Conservation (phyloP, 148 eudicot species). For the Rhododendron kiyosumense region DNA sequence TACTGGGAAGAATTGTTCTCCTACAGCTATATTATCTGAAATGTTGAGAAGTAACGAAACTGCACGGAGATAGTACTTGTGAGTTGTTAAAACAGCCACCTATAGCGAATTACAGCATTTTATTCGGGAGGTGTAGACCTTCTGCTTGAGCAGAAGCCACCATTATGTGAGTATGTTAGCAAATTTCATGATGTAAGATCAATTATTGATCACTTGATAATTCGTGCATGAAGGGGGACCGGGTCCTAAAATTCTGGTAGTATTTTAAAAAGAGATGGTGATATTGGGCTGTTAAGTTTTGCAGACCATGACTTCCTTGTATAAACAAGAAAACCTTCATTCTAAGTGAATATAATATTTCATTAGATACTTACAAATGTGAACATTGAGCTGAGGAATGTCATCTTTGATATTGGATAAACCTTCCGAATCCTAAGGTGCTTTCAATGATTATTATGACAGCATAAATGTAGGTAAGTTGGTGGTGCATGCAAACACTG, state of each 20-base stretch:
- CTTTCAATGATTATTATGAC: not conserved
- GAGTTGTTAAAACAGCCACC: not conserved
- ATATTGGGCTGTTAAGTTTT: not conserved
- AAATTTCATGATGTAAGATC: not conserved
- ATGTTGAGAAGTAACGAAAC: not conserved
- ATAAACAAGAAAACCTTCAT: not conserved
- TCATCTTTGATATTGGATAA: not conserved
- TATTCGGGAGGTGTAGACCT: not conserved
- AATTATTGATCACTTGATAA: not conserved
- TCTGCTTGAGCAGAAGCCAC: not conserved
- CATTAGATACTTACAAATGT: not conserved
- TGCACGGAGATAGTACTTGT: not conserved
- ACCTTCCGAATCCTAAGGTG: not conserved
- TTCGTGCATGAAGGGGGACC: not conserved
- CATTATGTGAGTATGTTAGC: not conserved
- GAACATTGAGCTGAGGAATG: not conserved
- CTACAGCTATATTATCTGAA: not conserved
- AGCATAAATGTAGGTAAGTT: not conserved
- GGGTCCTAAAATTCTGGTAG: not conserved
- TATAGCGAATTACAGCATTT: not conserved
- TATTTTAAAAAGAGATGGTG: not conserved
- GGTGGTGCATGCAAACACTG: not conserved
- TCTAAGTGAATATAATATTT: not conserved
- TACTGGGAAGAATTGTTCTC: not conserved
- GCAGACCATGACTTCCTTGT: not conserved